Evolutionary conservation across 768 basidiomycete species (phyloP), one percentile per base, ranked within the genome.

Genomic region (Pisolithus marmoratus): DNA sequence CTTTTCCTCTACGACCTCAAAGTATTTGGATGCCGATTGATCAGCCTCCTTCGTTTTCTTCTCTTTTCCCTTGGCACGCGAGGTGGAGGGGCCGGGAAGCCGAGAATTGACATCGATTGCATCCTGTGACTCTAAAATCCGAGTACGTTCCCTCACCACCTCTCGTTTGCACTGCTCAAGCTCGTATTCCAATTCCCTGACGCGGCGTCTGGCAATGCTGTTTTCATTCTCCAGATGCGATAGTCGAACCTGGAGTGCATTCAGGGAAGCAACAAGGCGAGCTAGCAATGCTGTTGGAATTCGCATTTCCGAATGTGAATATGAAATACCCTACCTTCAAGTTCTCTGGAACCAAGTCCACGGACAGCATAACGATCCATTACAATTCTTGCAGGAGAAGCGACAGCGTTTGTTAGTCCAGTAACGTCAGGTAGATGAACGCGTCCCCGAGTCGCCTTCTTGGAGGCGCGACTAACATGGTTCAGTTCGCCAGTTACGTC

Each of bases 181-280:
- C 63, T 95, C 94, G 50, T 78, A 72, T 67, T 96, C 94, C 2
- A 96, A 76, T 62, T 95, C 93, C 36, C 83, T 72, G n/a, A 96
- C 88, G 17, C 92, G 77, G 23, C 87, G 75, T 2, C 90, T 77
- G 5, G 91, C 92, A 8, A 90, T 79, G 4, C 83, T 74, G 58
- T 94, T 94, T 61, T 95, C 90, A 0, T 81, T 78, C 59, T 94
- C 89, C 3, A 94, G 77, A 37, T 84, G 77, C 15, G 81, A 74
- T 8, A 95, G 72, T 55, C 87, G 84, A 26, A 74, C 69, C 56
- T 87, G 90, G 11, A 88, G 80, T 7, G 72, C 68, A 48, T 73
- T 81, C 19, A 90, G 74, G 4, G 81, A 84, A 5, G 77, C 74
- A 7, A 84, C 60, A 1, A 90, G 72, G 36, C 81, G 86, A 6